A percentile compares a stretch with the other conserved stretches of the same genome.
Conservation (phyloP, 2,329 filamentous ascomycete species). For the Fusarium lateritium region DNA sequence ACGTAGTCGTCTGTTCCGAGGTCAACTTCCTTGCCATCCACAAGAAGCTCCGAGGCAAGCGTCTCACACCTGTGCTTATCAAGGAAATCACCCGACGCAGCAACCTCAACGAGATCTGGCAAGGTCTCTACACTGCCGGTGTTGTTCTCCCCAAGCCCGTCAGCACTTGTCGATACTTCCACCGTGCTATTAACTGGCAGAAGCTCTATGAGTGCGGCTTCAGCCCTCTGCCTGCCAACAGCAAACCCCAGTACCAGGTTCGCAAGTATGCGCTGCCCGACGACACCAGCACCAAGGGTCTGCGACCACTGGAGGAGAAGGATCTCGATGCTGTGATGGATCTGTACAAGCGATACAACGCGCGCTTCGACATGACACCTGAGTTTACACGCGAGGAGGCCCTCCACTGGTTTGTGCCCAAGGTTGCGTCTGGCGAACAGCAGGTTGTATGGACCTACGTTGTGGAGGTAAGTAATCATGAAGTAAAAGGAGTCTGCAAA, state of each 20-base stretch:
- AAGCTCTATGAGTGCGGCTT: conserved; percentile 97
- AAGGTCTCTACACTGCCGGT: conserved; percentile 96
- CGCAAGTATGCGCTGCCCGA: conserved; percentile 88
- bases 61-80: conserved; percentile 93
- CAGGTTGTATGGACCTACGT: conserved; percentile 96
- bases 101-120: conserved; percentile 88
- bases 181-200: conserved; percentile 93
- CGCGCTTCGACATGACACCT: conserved; percentile 86
- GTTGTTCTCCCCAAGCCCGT: conserved; percentile 92
- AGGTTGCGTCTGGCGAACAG: conserved; percentile 70
- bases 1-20: conserved; percentile 83
- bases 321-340: conserved; percentile 83
- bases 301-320: conserved; percentile 83
- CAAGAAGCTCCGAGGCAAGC: conserved; percentile 96
- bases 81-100: conserved; percentile 96
- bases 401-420: conserved; percentile 88
- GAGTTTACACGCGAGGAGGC: conserved; percentile 85
- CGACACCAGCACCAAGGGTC: conserved; percentile 77
- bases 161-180: conserved; percentile 94
- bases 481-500: too few relatives aligned
- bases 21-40: conserved; percentile 99
- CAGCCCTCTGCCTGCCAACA: conserved; percentile 86
- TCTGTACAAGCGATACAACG: conserved; percentile 82
- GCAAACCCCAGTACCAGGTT: conserved; percentile 88
- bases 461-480: conserved; percentile 73